Conservation (phyloP, 2,329 filamentous ascomycete species). For the Verticillium klebahnii region DNA sequence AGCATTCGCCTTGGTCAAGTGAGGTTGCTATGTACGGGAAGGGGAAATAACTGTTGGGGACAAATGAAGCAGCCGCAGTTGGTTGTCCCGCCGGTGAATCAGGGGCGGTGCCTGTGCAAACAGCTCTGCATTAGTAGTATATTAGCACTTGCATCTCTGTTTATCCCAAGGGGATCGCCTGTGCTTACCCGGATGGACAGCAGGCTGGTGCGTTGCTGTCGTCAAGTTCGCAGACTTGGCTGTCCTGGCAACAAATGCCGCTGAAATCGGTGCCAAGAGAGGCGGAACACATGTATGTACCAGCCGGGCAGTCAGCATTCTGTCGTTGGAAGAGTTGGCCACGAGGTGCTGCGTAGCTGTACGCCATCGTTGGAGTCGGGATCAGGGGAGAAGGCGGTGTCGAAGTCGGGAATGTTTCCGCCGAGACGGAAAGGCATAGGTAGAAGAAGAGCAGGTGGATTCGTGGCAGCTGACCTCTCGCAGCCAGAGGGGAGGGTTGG, state of each 20-base stretch:
- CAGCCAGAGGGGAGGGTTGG: neutral
- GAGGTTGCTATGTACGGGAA: constrained; percentile 54
- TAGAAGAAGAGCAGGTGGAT: neutral
- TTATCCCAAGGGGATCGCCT: neutral
- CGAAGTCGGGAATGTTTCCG: neutral
- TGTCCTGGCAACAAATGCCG: constrained; percentile 46
- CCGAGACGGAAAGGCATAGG: neutral
- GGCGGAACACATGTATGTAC: constrained; percentile 46
- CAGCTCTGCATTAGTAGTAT: constrained; percentile 29
- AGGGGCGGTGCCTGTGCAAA: constrained; percentile 53
- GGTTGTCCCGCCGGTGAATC: constrained; percentile 29
- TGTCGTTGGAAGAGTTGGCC: constrained; percentile 12
- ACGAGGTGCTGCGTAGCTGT: neutral
- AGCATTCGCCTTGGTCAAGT: constrained; percentile 49
- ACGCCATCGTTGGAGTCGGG: neutral
- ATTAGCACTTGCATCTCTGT: neutral
- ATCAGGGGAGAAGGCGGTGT: neutral
- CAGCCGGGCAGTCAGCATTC: constrained; percentile 35
- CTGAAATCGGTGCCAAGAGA: constrained; percentile 40
- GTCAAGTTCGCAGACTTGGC: constrained; percentile 47
- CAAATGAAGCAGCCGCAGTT: constrained; percentile 41
- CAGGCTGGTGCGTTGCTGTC: constrained; percentile 45
- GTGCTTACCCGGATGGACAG: constrained; percentile 44
- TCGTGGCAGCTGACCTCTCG: neutral
- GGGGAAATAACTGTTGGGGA: constrained; percentile 54